Evolutionary conservation across 352 stramenopile genomes (phyloP), one percentile per base, ranked within the genome.

Genomic region (Pythium aristosporum): DNA sequence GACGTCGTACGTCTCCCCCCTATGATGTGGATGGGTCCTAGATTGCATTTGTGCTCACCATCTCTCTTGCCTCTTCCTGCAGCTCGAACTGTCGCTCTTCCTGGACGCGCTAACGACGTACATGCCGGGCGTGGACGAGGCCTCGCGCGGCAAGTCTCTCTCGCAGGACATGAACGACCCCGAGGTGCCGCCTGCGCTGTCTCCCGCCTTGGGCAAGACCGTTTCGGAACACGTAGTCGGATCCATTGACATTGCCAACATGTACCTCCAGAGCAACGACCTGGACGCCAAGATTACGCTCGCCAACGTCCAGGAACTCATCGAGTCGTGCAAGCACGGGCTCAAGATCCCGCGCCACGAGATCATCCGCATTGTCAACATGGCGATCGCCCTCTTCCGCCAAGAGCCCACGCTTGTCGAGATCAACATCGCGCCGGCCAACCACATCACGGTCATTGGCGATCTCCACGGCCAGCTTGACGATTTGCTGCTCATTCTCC

Each of bases 401-500:
- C 61, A 77, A 32, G 65, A 79, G 32, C 72, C 82, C n/a, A 93
- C 80, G 3, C 67, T 95, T 34, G 77, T 91, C 5, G 68, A 92
- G 48, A 80, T 91, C 51, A 69, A 61, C 6, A 88, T 92, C 47
- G 80, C 80, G 4, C 84, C 83, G 13, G 80, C 82, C 5, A 82
- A 88, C 41, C 84, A 95, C 60, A 76, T 92, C 16, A 95, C 86
- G 3, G 69, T 94, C 53, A 75, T 94, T 53, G 86, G 86, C 30
- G 88, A 96, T 68, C 62, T 96, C 41, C 87, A 96, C 58, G 88
- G 88, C 25, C 88, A 96, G 54, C 64, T 96, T 18, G 83, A 96
- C 49, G 87, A 96, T 56, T 56, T 96, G 46, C 55, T 95, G 42
- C 53, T 94, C 32, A 94, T 96, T 50, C 75, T 96, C 23, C 74